phyloP scores from a whole-genome alignment of 306 rosid species.

The Ammopiptanthus mongolicus region DNA sequence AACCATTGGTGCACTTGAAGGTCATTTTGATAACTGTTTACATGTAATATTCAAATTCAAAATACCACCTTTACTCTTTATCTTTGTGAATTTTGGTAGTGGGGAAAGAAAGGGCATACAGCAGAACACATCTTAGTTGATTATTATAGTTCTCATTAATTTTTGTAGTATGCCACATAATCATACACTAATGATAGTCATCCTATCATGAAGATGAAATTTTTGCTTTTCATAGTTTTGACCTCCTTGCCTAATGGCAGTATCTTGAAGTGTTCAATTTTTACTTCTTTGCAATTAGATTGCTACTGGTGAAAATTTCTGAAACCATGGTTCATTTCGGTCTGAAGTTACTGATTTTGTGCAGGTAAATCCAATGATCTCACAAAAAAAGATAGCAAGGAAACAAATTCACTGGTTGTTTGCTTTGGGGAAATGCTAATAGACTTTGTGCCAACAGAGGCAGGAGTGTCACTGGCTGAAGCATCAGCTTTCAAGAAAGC shows the following conservation, averaged over 20 bases:
- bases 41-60: background rate
- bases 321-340: constrained; percentile 13
- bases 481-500: constrained; percentile 91
- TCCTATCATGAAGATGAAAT: background rate
- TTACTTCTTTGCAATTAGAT: background rate
- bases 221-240: background rate
- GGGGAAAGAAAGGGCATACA: background rate
- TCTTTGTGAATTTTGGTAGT: background rate
- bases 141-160: background rate
- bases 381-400: constrained; percentile 22
- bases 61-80: background rate
- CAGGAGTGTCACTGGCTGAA: constrained; percentile 87
- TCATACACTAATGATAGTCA: background rate
- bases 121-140: background rate
- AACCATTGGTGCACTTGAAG: background rate
- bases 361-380: constrained; percentile 28
- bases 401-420: constrained; percentile 53
- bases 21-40: background rate
- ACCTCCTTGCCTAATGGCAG: background rate
- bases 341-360: constrained; percentile 17
- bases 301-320: background rate
- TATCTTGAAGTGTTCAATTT: background rate
- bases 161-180: background rate
- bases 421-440: constrained; percentile 80
- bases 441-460: constrained; percentile 85